Conservation (phyloP, 306 rosid species). For the Quercus gilva region DNA sequence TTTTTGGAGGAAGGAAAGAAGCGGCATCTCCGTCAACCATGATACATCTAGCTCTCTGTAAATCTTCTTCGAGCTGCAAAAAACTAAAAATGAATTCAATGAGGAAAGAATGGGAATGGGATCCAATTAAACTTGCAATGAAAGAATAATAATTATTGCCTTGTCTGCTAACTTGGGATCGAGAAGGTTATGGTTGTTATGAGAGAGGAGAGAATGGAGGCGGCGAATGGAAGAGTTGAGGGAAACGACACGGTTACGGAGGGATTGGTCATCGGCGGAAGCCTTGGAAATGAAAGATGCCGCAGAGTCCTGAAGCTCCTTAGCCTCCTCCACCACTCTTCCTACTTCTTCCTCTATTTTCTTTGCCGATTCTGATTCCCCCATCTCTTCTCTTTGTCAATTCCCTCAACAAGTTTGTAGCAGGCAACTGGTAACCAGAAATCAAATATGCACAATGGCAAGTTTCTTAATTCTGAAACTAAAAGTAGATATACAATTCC, state of each 20-base stretch:
- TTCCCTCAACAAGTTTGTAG: neutral
- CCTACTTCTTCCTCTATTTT: slow-evolving; percentile 57
- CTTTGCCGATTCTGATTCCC: slow-evolving; percentile 23
- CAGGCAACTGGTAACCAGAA: neutral
- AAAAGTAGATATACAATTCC: too few relatives aligned
- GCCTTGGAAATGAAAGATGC: slow-evolving; percentile 45
- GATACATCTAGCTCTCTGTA: slow-evolving; percentile 70
- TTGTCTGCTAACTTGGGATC: slow-evolving; percentile 57
- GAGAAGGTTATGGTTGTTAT: slow-evolving; percentile 29
- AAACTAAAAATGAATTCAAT: too few relatives aligned
- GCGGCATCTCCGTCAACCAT: slow-evolving; percentile 90
- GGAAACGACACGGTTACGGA: slow-evolving; percentile 61
- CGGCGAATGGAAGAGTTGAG: slow-evolving; percentile 66
- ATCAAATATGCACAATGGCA: neutral
- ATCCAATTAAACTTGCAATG: neutral
- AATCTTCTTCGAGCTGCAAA: slow-evolving; percentile 78
- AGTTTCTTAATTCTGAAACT: neutral
- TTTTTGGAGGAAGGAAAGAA: slow-evolving; percentile 70
- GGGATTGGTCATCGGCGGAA: slow-evolving; percentile 62
- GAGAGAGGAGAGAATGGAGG: slow-evolving; percentile 53
- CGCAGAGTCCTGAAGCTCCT: slow-evolving; percentile 68
- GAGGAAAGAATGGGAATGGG: neutral
- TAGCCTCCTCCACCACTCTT: slow-evolving; percentile 60
- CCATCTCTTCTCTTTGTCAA: slow-evolving; percentile 5
- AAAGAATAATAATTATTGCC: slow-evolving; percentile 21